Conservation (phyloP, 2,329 filamentous ascomycete species). For the Stemphylium lycopersici region DNA sequence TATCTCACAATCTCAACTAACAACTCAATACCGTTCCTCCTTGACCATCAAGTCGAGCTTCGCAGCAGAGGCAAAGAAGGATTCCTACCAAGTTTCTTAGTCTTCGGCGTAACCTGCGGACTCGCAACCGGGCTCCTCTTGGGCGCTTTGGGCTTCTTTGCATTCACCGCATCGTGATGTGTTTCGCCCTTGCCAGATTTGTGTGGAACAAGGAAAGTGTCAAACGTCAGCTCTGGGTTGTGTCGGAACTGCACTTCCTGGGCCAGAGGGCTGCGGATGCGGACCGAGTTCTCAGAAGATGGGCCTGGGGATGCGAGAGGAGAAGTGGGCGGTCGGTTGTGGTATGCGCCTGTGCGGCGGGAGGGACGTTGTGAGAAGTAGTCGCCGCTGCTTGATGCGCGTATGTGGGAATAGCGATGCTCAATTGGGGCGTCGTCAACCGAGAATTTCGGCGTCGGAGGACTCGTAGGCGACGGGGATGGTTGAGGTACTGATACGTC, state of each 20-base stretch:
- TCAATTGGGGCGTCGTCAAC: not conserved
- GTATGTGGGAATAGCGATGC: not conserved
- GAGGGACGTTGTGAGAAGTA: constrained; percentile 8
- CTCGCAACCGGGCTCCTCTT: not conserved
- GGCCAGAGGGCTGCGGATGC: constrained; percentile 19
- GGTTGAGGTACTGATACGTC: constrained; percentile 1
- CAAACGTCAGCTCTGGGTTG: constrained; percentile 31
- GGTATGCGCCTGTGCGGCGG: not conserved
- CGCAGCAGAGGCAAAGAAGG: not conserved
- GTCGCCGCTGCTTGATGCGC: constrained; percentile 15
- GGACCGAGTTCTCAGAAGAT: constrained; percentile 5
- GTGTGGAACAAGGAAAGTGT: constrained; percentile 34
- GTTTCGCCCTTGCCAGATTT: constrained; percentile 35
- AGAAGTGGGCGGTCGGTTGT: not conserved
- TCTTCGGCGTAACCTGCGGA: not conserved
- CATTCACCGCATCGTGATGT: constrained; percentile 18
- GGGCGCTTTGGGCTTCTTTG: constrained; percentile 6
- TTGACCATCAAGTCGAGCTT: not conserved
- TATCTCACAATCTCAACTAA: too few relatives aligned
- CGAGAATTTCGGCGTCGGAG: not conserved
- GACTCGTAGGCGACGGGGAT: not conserved
- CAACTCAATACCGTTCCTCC: too few relatives aligned
- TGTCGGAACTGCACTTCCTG: constrained; percentile 9
- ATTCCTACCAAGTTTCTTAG: not conserved
- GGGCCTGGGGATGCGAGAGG: not conserved